These are phyloP conservation scores for Terfezia claveryi DNA, from an alignment of 495 filamentous ascomycete species.

Conservation along the genomic window DNA sequence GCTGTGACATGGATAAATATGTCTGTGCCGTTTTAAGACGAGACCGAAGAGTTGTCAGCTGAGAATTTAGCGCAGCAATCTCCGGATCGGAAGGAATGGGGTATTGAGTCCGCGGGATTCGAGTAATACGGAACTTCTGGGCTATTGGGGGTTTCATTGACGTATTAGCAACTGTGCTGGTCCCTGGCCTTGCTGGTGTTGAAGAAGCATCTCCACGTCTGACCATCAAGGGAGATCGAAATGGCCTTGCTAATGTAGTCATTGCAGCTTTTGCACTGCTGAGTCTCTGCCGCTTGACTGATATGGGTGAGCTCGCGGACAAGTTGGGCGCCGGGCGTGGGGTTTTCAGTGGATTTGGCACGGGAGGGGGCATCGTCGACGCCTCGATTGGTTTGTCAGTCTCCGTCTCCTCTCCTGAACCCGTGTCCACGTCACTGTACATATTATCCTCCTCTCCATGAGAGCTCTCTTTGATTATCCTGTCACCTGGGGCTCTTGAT, in stretches of 20 bases:
- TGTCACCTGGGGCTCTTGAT: too few relatives aligned
- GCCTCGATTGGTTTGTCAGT: too few relatives aligned
- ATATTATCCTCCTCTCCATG: too few relatives aligned
- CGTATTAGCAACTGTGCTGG: too few relatives aligned
- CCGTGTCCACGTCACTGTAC: too few relatives aligned
- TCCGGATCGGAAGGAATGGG: slow-evolving; percentile 5
- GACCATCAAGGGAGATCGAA: background rate
- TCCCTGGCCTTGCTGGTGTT: too few relatives aligned
- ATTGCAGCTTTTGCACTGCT: background rate
- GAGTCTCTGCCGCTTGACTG: background rate
- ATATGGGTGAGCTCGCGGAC: background rate
- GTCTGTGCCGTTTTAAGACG: slow-evolving; percentile 8
- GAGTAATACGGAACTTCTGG: too few relatives aligned
- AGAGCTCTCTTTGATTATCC: too few relatives aligned
- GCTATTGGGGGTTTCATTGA: too few relatives aligned
- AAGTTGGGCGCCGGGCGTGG: background rate
- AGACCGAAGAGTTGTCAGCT: slow-evolving; percentile 8
- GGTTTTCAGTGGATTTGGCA: background rate
- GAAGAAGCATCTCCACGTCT: background rate
- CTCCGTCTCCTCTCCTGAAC: slow-evolving; percentile 23
- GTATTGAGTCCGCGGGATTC: background rate
- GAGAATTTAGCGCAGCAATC: slow-evolving; percentile 10
- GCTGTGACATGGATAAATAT: slow-evolving; percentile 10
- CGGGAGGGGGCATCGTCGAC: background rate
- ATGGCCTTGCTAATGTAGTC: background rate